Conservation (phyloP, 2,329 filamentous ascomycete genomes). For the Arthrinium puccinioides region DNA sequence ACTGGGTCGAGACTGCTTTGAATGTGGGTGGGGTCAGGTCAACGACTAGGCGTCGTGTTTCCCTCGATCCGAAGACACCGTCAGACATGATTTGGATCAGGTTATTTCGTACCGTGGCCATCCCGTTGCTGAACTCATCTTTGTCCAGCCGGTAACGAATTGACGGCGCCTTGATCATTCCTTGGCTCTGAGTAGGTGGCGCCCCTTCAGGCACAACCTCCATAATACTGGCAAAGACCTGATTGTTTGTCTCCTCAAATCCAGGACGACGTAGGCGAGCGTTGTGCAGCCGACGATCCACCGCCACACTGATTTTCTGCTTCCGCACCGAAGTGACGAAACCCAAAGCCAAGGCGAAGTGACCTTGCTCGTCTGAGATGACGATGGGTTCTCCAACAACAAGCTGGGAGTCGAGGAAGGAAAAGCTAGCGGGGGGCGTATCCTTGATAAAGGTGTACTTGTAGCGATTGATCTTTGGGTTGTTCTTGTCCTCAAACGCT, state of each 20-base stretch:
- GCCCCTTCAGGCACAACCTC: constrained; percentile 59
- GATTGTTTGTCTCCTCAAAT: constrained; percentile 71
- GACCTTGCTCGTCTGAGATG: constrained; percentile 90
- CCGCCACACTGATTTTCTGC: constrained; percentile 74
- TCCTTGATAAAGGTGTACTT: constrained; percentile 79
- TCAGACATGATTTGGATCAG: constrained; percentile 87
- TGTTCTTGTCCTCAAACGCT: constrained; percentile 59
- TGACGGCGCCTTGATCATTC: constrained; percentile 44
- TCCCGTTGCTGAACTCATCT: constrained; percentile 96
- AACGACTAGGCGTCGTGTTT: constrained; percentile 74
- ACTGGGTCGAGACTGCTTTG: constrained; percentile 56
- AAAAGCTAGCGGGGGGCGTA: constrained; percentile 54
- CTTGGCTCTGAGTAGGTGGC: constrained; percentile 41
- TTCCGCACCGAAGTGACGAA: constrained; percentile 75
- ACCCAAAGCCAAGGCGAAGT: constrained; percentile 90
- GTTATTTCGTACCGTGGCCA: constrained; percentile 92
- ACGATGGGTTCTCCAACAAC: constrained; percentile 85
- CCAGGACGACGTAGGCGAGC: constrained; percentile 66
- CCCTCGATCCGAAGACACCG: constrained; percentile 59
- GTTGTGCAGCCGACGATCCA: constrained; percentile 86
- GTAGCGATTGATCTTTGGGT: constrained; percentile 83
- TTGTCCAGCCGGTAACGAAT: constrained; percentile 84
- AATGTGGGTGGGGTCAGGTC: constrained; percentile 70
- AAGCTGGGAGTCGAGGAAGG: constrained; percentile 87
- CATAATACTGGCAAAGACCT: constrained; percentile 88